Evolutionary conservation across 2,329 filamentous ascomycete genomes (phyloP).

Genomic region (Colletotrichum orbiculare): DNA sequence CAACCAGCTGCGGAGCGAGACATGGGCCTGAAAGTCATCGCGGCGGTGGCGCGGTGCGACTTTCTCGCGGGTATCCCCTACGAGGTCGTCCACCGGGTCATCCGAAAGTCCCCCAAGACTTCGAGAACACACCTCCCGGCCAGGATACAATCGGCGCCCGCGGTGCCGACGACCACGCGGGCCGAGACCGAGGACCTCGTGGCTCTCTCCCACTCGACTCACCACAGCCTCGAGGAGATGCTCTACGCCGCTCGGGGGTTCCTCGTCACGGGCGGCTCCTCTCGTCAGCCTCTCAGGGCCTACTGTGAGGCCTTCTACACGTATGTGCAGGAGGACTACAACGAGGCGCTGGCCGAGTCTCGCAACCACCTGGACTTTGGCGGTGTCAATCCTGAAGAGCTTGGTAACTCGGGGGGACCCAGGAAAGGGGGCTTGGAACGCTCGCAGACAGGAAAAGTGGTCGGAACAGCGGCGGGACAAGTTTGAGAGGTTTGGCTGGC

Average conservation of each 20-base stretch:
- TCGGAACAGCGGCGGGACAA: too few species aligned
- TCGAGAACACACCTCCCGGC: not conserved
- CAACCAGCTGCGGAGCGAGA: not conserved
- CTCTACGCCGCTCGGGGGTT: constrained; percentile 9
- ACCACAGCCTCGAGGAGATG: constrained; percentile 28
- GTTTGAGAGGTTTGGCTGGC: too few species aligned
- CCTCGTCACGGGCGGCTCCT: not conserved
- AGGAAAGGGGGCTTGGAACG: too few species aligned
- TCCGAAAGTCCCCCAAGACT: constrained; percentile 1
- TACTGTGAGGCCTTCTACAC: constrained; percentile 11
- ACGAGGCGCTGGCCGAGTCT: not conserved
- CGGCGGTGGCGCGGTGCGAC: constrained; percentile 20
- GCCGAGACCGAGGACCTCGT: not conserved
- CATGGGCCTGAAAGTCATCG: constrained; percentile 17
- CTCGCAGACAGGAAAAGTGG: too few species aligned
- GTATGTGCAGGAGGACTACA: not conserved
- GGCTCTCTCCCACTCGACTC: not conserved
- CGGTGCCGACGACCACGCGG: not conserved
- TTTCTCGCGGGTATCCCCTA: not conserved
- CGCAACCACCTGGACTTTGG: not conserved
- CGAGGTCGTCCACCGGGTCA: not conserved
- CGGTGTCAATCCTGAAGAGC: too few species aligned
- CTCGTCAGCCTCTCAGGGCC: constrained; percentile 6
- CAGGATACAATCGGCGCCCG: constrained; percentile 1
- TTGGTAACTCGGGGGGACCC: too few species aligned